Percentiles rank a stretch among this genome's conserved stretches.
Conservation (phyloP, 306 rosid species). For the Fragaria ananassa region DNA sequence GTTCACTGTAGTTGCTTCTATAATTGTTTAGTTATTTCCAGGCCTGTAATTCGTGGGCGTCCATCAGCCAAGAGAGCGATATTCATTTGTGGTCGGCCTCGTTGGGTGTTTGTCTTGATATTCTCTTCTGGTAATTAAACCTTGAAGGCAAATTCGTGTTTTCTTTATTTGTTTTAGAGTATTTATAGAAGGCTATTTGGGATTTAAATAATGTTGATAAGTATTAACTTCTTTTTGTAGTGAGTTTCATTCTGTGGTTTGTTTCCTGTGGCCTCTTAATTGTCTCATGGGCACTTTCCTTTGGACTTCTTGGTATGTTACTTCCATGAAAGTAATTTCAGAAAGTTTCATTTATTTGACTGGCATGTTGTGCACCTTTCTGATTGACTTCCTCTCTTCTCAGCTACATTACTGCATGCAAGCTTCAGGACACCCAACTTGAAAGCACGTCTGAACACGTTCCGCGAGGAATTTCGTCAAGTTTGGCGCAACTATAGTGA, state of each 20-base stretch:
- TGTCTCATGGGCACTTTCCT: constrained; percentile 71
- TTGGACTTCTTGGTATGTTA: constrained; percentile 80
- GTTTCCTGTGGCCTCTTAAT: constrained; percentile 78
- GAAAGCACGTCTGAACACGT: constrained; percentile 97
- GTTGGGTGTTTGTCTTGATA: constrained; percentile 81
- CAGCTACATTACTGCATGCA: constrained; percentile 89
- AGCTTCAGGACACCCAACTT: constrained; percentile 97
- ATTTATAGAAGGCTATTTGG: constrained; percentile 4
- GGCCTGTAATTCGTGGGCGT: constrained; percentile 99
- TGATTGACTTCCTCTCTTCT: constrained; percentile 19
- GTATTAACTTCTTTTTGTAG: constrained; percentile 35
- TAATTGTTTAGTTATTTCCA: constrained; percentile 36
- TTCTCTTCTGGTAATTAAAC: constrained; percentile 65
- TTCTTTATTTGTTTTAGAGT: constrained; percentile 20
- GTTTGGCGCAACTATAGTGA: constrained; percentile 99
- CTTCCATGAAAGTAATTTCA: constrained; percentile 12
- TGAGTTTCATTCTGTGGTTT: constrained; percentile 79
- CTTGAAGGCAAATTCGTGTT: constrained; percentile 4
- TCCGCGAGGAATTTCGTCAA: constrained; percentile 97
- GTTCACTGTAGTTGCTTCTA: constrained; percentile 18
- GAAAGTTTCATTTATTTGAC: constrained; percentile 10
- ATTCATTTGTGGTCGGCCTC: constrained; percentile 83
- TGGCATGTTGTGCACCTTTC: constrained; percentile 1
- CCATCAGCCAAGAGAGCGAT: constrained; percentile 90
- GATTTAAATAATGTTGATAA: background rate